Percentiles rank a stretch among this genome's conserved stretches.
These are phyloP conservation scores for Collybia sp. DNA, from an alignment of 768 basidiomycete species.

Conservation along the genomic window DNA sequence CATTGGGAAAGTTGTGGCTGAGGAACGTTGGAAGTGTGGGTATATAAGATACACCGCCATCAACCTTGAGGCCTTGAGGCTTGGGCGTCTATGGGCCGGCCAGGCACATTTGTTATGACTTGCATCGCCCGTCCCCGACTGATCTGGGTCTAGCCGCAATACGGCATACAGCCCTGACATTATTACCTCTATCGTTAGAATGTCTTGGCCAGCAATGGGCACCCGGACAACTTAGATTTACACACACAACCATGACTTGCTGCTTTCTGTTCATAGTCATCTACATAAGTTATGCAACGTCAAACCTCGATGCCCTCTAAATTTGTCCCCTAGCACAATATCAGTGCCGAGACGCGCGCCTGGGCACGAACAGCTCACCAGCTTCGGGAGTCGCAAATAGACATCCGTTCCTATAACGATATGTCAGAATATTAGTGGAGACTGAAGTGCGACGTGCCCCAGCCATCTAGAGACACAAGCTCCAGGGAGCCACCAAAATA, in stretches of 20 bases:
- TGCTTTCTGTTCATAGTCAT: neutral
- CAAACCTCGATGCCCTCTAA: slow-evolving; percentile 81
- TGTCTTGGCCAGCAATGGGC: too few relatives aligned
- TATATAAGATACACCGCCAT: neutral
- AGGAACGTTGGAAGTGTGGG: neutral
- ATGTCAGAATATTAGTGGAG: slow-evolving; percentile 1
- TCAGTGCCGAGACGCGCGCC: neutral
- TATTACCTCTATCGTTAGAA: too few relatives aligned
- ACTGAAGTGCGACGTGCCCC: slow-evolving; percentile 48
- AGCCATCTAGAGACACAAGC: slow-evolving; percentile 76
- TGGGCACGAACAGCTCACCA: slow-evolving; percentile 40
- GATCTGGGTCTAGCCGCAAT: too few relatives aligned
- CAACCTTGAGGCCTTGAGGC: too few relatives aligned
- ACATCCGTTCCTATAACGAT: slow-evolving; percentile 66
- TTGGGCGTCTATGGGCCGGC: too few relatives aligned
- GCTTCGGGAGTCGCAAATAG: slow-evolving; percentile 74
- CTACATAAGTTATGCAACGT: slow-evolving; percentile 3
- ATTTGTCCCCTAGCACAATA: slow-evolving; percentile 63
- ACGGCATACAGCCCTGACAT: too few relatives aligned
- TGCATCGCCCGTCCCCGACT: too few relatives aligned
- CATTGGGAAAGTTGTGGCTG: neutral
- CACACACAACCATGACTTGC: neutral
- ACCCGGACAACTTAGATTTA: too few relatives aligned
- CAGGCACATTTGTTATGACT: too few relatives aligned
- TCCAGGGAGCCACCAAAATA: slow-evolving; percentile 84